These are phyloP conservation scores for Pseudogymnoascus sp. DNA, from an alignment of 2,329 filamentous ascomycete genomes.

Conservation along the genomic window DNA sequence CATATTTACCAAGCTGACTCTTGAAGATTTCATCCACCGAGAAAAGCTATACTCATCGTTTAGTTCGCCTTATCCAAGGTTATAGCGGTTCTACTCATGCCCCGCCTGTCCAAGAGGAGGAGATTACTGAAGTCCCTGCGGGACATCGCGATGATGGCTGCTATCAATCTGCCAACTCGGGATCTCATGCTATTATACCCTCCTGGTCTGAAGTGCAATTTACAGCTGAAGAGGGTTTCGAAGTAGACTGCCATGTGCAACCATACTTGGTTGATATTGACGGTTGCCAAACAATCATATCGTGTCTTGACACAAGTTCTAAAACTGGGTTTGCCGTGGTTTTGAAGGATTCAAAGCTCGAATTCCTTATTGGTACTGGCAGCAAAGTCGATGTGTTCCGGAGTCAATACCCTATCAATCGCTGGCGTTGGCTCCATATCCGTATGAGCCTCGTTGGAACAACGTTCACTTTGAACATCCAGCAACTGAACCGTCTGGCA, in stretches of 20 bases:
- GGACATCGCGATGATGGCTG: background rate
- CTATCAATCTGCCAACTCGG: background rate
- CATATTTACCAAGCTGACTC: slow-evolving; percentile 10
- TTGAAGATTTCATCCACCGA: slow-evolving; percentile 16
- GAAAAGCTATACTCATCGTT: slow-evolving; percentile 13
- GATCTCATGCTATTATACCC: slow-evolving; percentile 6
- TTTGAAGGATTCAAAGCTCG: background rate
- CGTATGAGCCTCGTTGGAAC: slow-evolving; percentile 10
- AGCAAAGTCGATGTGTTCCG: background rate
- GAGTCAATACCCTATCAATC: slow-evolving; percentile 7
- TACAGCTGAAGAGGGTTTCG: slow-evolving; percentile 1
- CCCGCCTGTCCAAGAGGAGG: slow-evolving; percentile 10
- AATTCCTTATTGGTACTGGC: background rate
- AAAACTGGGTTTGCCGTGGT: slow-evolving; percentile 11
- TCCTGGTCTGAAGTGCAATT: slow-evolving; percentile 12
- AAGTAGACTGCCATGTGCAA: slow-evolving; percentile 14
- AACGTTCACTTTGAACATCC: slow-evolving; percentile 9
- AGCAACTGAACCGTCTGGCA: slow-evolving; percentile 11
- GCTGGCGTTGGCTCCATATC: slow-evolving; percentile 14
- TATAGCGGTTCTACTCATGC: slow-evolving; percentile 12
- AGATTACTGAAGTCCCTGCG: slow-evolving; percentile 2
- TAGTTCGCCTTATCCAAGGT: slow-evolving; percentile 15
- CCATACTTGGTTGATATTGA: slow-evolving; percentile 11
- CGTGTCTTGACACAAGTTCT: background rate
- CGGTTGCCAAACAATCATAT: slow-evolving; percentile 14